Base-by-base conservation (phyloP, 1,284 basidiomycete genomes). In the Grifola frondosa region DNA sequence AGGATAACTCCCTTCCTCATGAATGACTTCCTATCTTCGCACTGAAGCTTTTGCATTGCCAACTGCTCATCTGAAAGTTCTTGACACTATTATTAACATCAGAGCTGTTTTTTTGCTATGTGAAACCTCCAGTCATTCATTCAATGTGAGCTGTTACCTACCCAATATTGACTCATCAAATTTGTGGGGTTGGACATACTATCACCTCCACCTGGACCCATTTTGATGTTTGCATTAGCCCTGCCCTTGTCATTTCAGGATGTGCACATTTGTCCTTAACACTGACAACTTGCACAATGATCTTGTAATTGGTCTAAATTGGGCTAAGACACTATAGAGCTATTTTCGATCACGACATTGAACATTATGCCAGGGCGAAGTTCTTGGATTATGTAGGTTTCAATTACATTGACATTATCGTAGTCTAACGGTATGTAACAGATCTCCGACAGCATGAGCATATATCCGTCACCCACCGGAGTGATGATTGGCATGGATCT, bases 401-500 rank as follows among this genome's bases (percentile, higher is more conserved):
- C n/a, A 4, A 29, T 26, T 42, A 37, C 30, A 15, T 30, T 39
- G n/a, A n/a, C n/a, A n/a, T 42, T 52, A 13, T 56, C 13, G 23
- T 24, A 15, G 33, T 29, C 40, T 33, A 4, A 52, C 24, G 29
- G n/a, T 22, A 31, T 30, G 25, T 42, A 64, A 56, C 57, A 82
- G 80, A 88, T 91, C 37, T 91, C 89, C 12, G 92, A 94, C 64
- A 91, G 87, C 6, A 96, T 95, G 82, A 96, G 91, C 57, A 97
- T 97, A 62, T 97, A 97, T 68, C 94, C 94, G 9, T 97, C 93
- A 29, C 93, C 95, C 1, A 98, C 95, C 30, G 96, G 96, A 75
- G 85, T 96, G 40, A 89, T 99, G 79, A 93, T 99, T 51, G 95
- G 92, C 61, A 91, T 99, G 82, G 93, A 98, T 65, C 70, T 98